Percentiles rank a stretch among this genome's conserved stretches.
phyloP scores from a whole-genome alignment of 139 green algal species.

The Monoraphidium neglectum region DNA sequence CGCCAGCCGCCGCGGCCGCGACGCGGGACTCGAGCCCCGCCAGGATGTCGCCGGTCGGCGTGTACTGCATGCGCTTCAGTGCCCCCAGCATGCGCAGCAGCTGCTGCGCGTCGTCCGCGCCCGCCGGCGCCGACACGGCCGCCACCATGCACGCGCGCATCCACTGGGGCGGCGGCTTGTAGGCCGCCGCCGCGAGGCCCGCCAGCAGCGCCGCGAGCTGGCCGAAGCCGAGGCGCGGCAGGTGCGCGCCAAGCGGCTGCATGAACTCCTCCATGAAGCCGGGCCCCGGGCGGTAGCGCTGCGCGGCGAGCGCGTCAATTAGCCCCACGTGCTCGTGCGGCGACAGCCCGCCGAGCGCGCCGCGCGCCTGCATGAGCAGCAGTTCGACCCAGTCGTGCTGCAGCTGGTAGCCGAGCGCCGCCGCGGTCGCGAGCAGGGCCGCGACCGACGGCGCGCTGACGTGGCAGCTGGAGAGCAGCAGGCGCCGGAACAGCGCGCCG shows the following conservation, averaged over 20 bases:
- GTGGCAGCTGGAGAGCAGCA: slow-evolving; percentile 13
- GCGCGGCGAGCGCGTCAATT: slow-evolving; percentile 20
- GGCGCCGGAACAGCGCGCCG: slow-evolving; percentile 10
- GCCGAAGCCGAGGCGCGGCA: slow-evolving; percentile 2
- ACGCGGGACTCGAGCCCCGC: neutral
- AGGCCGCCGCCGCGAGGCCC: slow-evolving; percentile 11
- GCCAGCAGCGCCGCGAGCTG: slow-evolving; percentile 12
- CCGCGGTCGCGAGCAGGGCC: neutral
- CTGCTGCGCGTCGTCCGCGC: neutral
- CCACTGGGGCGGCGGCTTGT: slow-evolving; percentile 21
- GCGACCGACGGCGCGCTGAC: neutral
- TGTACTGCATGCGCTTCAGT: slow-evolving; percentile 24
- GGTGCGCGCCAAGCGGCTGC: neutral
- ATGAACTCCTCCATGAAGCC: slow-evolving; percentile 29
- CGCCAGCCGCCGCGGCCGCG: neutral
- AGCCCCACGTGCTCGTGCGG: slow-evolving; percentile 20
- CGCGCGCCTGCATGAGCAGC: slow-evolving; percentile 24
- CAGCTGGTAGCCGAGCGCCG: slow-evolving; percentile 2
- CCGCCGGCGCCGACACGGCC: neutral
- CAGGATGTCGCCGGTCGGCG: neutral
- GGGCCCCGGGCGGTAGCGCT: slow-evolving; percentile 19
- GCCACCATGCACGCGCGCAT: slow-evolving; percentile 13
- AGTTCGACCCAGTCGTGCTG: slow-evolving; percentile 8
- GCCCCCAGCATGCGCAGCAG: slow-evolving; percentile 14
- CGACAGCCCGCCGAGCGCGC: neutral